Conservation (phyloP, 768 basidiomycete genomes). For the Termitomyces sp. region DNA sequence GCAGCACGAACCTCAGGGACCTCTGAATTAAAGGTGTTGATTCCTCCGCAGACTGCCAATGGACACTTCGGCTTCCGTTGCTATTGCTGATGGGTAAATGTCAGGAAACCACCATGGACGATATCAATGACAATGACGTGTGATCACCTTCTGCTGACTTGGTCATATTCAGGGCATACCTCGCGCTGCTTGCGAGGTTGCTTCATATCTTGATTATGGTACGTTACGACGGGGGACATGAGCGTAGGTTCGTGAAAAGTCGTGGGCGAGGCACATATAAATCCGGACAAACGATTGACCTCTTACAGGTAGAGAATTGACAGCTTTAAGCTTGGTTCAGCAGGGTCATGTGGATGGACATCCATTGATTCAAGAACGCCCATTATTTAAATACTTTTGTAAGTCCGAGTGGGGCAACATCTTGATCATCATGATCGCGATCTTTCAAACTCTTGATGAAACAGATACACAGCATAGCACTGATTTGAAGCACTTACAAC, state of each 20-base stretch:
- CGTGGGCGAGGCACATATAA: constrained; percentile 12
- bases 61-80: constrained; percentile 20
- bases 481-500: neutral
- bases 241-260: neutral
- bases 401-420: neutral
- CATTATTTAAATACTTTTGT: neutral
- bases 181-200: constrained; percentile 19
- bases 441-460: constrained; percentile 3
- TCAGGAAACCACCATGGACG: neutral
- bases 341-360: constrained; percentile 13
- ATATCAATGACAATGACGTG: constrained; percentile 11
- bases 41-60: constrained; percentile 23
- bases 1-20: constrained; percentile 16
- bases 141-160: constrained; percentile 35
- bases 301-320: neutral
- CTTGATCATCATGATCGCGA: neutral
- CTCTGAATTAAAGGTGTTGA: constrained; percentile 9
- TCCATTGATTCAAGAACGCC: neutral
- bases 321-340: constrained; percentile 7
- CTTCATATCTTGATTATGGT: constrained; percentile 5
- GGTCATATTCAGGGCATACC: constrained; percentile 40
- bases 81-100: constrained; percentile 17
- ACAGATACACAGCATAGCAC: constrained; percentile 1
- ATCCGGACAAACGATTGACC: neutral
- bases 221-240: constrained; percentile 8